Base-by-base conservation (phyloP, 2,329 filamentous ascomycete species). In the Calonectria naviculata region DNA sequence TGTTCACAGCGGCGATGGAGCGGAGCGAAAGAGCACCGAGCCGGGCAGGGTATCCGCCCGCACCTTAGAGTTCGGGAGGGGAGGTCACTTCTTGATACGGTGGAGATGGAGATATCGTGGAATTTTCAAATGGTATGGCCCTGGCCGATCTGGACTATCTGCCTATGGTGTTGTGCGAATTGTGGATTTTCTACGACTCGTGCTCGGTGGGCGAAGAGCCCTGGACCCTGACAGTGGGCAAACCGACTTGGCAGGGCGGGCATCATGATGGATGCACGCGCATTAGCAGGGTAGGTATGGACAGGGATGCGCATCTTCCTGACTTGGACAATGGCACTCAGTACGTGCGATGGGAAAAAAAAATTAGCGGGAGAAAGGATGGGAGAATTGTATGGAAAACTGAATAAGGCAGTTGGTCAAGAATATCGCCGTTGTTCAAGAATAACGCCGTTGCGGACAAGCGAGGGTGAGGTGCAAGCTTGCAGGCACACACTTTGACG, bases 151-250 rank as follows among this genome's bases (percentile, higher is more conserved):
- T 58, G 34, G 13, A 10, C 52, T 38, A 58, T 58, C 31, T 26
- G 21, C 24, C 31, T 56, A 36, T 58, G 52, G 52, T 58, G 52
- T 58, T 58, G 52, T 41, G 52, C 13, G 52, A 36, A 61, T 31
- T 41, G 56, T 61, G 56, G 56, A 44, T 61, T 42, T 44, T 7
- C 24, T 61, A 15, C 38, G 56, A 61, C 31, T 31, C 44, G 36
- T 62, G 67, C 49, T 49, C 62, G 21, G 68, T 62, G 62, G 42
- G 65, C 44, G 44, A 21, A 10, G 36, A 60, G 65, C 61, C 69
- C 65, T 68, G 69, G 52, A 71, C 69, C 65, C 61, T 71, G 65
- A 64, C 34, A 54, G 58, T 56, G 42, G 67, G 44, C 29, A 67
- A 56, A 65, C 63, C 34, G n/a, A 61, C 54, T 67, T 42, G 42